Evolutionary conservation across 352 stramenopile genomes (phyloP), one percentile per base, ranked within the genome.

Genomic region (Phytophthora pinifolia): DNA sequence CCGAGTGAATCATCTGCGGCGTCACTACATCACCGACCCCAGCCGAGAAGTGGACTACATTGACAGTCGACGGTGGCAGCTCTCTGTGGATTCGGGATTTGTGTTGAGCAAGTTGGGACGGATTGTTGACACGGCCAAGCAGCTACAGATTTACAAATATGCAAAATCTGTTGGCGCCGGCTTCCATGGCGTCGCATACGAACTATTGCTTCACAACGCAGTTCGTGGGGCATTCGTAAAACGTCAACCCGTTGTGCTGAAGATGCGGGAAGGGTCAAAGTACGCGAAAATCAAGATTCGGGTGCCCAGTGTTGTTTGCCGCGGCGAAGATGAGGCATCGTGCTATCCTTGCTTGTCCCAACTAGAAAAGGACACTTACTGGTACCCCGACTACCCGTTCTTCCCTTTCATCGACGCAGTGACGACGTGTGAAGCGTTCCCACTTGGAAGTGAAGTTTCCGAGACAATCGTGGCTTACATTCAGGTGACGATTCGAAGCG

Each of bases 21-120:
- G 61, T 56, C 61, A 66, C 30, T 66, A 66, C 13, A 61, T 65
- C 32, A 35, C 22, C 33, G 54, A 70, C 20, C 25, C n/a, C n/a
- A n/a, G n/a, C n/a, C n/a, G n/a, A n/a, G n/a, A n/a, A n/a, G n/a
- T n/a, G n/a, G n/a, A n/a, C n/a, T n/a, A n/a, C n/a, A n/a, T n/a
- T 22, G 20, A 22, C 20, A 22, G 20, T 22, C 20, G 3, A 22
- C 3, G 20, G 20, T 22, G 20, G 20, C 1, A 3, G 2, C 20
- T 59, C 2, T 41, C 18, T 31, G 47, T 59, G 33, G 56, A 59
- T 54, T 65, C 48, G 10, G 55, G 38, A 33, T 58, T 54, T 55
- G 36, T 25, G 15, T 48, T 65, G 35, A 54, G 15, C 25, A 14
- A 39, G n/a, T 47, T 60, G 57, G 57, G 57, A 12, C 27, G 43